Conservation (phyloP, 2,329 filamentous ascomycete genomes). For the Cercospora zeina region DNA sequence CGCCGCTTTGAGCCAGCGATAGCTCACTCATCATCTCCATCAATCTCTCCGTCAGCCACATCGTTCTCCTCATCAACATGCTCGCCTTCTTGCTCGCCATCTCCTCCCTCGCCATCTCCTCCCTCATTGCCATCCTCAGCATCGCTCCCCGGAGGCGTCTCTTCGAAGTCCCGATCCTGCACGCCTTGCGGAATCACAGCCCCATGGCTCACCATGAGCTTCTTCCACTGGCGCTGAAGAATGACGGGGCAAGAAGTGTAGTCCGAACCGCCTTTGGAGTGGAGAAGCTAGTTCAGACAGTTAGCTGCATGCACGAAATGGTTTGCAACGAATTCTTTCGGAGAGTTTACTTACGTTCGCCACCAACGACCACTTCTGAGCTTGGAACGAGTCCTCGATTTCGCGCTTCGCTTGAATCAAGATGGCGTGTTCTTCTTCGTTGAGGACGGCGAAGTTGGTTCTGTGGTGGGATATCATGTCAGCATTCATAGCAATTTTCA, state of each 20-base stretch:
- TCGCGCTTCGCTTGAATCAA: conserved; percentile 44
- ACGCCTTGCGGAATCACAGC: conserved; percentile 30
- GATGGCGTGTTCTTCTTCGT: conserved; percentile 35
- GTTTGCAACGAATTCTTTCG: too few relatives aligned
- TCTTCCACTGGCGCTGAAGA: conserved; percentile 46
- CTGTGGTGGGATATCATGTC: conserved; percentile 26
- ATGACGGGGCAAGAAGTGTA: conserved; percentile 38
- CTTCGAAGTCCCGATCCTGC: conserved; percentile 32
- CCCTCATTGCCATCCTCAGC: conserved; percentile 1
- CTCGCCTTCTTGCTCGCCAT: neutral
- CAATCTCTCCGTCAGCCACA: neutral
- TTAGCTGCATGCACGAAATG: neutral
- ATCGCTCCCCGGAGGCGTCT: conserved; percentile 17
- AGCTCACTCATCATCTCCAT: conserved; percentile 9
- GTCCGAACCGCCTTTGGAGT: conserved; percentile 36
- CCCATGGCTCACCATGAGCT: conserved; percentile 39
- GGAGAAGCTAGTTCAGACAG: conserved; percentile 28
- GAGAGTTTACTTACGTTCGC: conserved; percentile 29
- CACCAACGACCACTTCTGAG: conserved; percentile 45
- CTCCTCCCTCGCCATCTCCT: neutral
- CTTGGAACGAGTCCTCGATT: conserved; percentile 45
- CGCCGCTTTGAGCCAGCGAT: neutral
- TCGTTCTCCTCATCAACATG: neutral
- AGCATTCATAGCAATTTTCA: too few relatives aligned
- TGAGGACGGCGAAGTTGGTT: conserved; percentile 44